Evolutionary conservation across 75 land plant species (phyloP), one percentile per base, ranked within the genome.

Genomic region (Gnetum montanum): DNA sequence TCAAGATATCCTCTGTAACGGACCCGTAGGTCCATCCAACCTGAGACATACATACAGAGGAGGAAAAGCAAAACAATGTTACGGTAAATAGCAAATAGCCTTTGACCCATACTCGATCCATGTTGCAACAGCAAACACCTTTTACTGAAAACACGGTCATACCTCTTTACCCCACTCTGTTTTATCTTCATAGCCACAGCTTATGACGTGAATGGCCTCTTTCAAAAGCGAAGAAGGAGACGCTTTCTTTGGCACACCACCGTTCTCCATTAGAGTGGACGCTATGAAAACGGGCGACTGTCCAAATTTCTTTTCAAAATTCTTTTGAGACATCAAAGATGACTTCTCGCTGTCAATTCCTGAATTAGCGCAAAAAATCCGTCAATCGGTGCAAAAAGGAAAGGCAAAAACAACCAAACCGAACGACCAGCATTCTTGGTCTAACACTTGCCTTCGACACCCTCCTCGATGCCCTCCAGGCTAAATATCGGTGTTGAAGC

Each of bases 121-220:
- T 60, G n/a, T 18, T 26, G 22, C 34, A 48, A 16, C 4, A 10
- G 19, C 7, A 25, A 18, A 11, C 15, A 64, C 20, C 36, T 59
- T n/a, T 11, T 24, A 31, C 6, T 52, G 41, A 27, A 41, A 34
- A 12, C 22, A 12, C 50, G n/a, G n/a, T n/a, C n/a, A n/a, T 47
- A 81, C 86, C 77, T 85, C 88, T 61, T 82, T 85, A 48, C 88
- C 86, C 88, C 88, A 85, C 16, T 85, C 88, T 38, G 86, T 85
- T 60, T 82, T 85, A 60, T 82, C 87, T 63, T 85, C 88, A 45
- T 82, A 85, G 16, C 87, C 87, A 59, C 88, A 85, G 54, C 87
- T 82, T 38, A 85, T 85, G 7, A 85, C 88, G 51, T 85, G 88
- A 65, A 85, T 85, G n/a, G 88, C 88, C 63, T 85, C 88, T 34